Evolutionary conservation across 2,329 filamentous ascomycete genomes (phyloP), one percentile per base, ranked within the genome.

Genomic region (Ascochyta viciae-villosae): DNA sequence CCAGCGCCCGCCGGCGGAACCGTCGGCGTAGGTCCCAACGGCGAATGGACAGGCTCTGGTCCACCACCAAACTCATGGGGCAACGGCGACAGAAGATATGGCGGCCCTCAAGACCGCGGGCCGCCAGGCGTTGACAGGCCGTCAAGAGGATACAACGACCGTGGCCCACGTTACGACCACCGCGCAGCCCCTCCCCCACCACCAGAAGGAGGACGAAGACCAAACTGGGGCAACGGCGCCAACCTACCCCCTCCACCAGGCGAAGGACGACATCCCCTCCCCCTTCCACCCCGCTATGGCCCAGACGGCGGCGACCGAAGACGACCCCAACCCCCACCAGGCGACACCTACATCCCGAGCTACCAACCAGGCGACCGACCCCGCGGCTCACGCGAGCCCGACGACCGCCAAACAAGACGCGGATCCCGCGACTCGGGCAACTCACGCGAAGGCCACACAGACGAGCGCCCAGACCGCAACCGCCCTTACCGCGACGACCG

Each of bases 1-100:
- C 94, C 95, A 12, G 95, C 94, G 0, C 95, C 95, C 0, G 92
- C 94, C 65, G 94, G 93, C 12, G 94, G 92, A 4, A 92, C 91
- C 1, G 92, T 96, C 3, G 94, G 94, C 13, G 87, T 92, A 68
- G 85, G 83, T 10, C 81, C 83, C 9, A 84, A 85, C 57, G 81
- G 81, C 29, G 83, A 86, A 61, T 87, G 81, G 87, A 86, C n/a
- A n/a, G 76, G 76, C 34, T 66, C 74, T 31, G 77, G 75, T 1
- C 71, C 75, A 42, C 71, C 72, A 41, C 70, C 68, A 12, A 65
- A 65, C 19, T 54, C 64, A 10, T 76, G 70, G 69, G 64, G 68
- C 40, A 76, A 76, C 37, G 74, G 73, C 26, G 73, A 73, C 35
- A 63, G 73, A 45, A 62, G 68, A 33, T 70, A 72, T 37, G 67